Evolutionary conservation across 768 basidiomycete genomes (phyloP).

Genomic region (Phylloporus sp.): DNA sequence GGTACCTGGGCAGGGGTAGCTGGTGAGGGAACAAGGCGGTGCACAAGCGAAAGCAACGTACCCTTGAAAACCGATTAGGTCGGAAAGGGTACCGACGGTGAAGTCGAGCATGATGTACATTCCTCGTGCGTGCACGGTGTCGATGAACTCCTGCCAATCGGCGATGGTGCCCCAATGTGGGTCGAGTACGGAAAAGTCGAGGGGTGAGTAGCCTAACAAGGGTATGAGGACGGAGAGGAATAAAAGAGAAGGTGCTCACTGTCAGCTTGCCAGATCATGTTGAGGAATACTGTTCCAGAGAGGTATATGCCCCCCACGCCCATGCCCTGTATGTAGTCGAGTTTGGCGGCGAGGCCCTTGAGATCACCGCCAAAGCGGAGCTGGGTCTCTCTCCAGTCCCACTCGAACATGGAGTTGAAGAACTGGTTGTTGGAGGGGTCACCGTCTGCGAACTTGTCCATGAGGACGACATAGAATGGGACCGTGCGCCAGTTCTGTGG

Average conservation of each 20-base stretch:
- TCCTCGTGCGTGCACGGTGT: constrained; percentile 69
- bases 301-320: constrained; percentile 83
- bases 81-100: constrained; percentile 89
- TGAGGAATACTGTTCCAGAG: constrained; percentile 88
- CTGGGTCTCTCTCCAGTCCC: constrained; percentile 85
- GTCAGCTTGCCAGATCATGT: constrained; percentile 98
- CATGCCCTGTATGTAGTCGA: constrained; percentile 92
- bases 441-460: constrained; percentile 94
- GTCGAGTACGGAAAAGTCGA: constrained; percentile 87
- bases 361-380: constrained; percentile 88
- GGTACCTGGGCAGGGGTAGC: constrained; percentile 38
- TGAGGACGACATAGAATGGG: constrained; percentile 75
- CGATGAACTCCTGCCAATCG: constrained; percentile 76
- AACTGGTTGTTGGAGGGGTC: constrained; percentile 91
- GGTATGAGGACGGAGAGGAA: neutral
- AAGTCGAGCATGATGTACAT: constrained; percentile 96
- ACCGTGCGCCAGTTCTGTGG: constrained; percentile 83
- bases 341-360: constrained; percentile 63
- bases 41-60: constrained; percentile 33
- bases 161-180: constrained; percentile 86
- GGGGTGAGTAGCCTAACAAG: constrained; percentile 75
- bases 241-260: constrained; percentile 50
- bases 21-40: constrained; percentile 12
- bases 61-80: constrained; percentile 84
- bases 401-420: constrained; percentile 75